Base-by-base conservation (phyloP, 768 basidiomycete species). In the Infundibulicybe gibba region DNA sequence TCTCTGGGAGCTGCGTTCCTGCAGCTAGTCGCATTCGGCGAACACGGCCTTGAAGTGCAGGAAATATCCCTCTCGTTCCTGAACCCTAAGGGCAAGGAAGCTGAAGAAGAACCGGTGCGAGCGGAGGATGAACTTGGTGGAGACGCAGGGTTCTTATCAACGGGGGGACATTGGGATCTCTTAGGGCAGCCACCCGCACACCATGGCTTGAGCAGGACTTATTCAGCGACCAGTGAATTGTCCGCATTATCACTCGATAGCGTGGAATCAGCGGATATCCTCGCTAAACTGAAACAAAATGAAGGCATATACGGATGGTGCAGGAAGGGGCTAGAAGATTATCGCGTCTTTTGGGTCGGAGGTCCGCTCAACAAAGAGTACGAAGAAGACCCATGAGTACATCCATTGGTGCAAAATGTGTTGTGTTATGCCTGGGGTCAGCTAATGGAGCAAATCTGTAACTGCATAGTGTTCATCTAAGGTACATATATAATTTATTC, bases 271-370 rank as follows among this genome's bases (percentile, higher is more conserved):
- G 72, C 79, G 17, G 83, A 80, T 40, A 55, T 80, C 6, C 48
- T 63, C 1, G 68, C 65, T 20, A 61, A 66, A 54, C 57, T 81
- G 59, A 73, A 70, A 55, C 65, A 63, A 16, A 79, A 83, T 47
- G 72, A 83, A 48, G 90, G 90, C 5, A 64, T 86, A 5, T 93
- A 92, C 60, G 89, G 79, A 0, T 91, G 90, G 89, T 74, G 81
- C 64, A 67, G 80, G 54, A 89, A 84, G 57, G 89, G 84, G 13
- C 51, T 70, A 3, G 78, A 81, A 45, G 90, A 93, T 57, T 93
- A 82, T 77, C 71, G 90, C 16, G 77, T 92, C 11, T 83, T 92
- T 58, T 93, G 90, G 90, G 65, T 90, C 9, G 90, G 90, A 0
- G 87, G 87, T 16, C 67, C 67, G 54, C 63, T 59, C 32, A 62